Conservation (phyloP, 345 rosid genomes). For the Boechera stricta region DNA sequence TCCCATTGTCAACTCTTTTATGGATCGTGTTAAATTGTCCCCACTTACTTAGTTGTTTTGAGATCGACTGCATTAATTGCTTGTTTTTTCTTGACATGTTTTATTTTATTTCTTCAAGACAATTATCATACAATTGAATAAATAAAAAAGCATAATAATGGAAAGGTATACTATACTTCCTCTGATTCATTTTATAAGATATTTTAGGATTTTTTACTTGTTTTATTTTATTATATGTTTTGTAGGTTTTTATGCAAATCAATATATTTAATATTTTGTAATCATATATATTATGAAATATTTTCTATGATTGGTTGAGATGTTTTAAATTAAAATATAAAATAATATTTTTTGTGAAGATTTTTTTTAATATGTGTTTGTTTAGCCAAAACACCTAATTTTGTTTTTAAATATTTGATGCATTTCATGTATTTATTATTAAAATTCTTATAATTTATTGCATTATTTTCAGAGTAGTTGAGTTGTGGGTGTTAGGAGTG, state of each 20-base stretch:
- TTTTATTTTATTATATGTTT: too few species aligned
- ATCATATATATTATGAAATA: too few species aligned
- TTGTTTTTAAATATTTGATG: slow-evolving; percentile 15
- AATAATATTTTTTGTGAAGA: too few species aligned
- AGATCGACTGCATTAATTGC: slow-evolving; percentile 39
- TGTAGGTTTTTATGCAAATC: too few species aligned
- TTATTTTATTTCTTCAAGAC: background rate
- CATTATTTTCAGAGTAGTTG: slow-evolving; percentile 6
- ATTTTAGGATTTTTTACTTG: too few species aligned
- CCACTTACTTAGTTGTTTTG: slow-evolving; percentile 44
- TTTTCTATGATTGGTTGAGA: too few species aligned
- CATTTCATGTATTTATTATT: background rate
- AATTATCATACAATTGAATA: background rate
- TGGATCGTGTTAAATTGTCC: slow-evolving; percentile 34
- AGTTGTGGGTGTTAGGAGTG: slow-evolving; percentile 1
- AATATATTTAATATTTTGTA: too few species aligned
- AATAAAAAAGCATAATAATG: background rate
- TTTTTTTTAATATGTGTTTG: too few species aligned
- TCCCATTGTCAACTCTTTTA: slow-evolving; percentile 40
- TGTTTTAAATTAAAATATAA: too few species aligned
- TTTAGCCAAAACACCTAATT: background rate
- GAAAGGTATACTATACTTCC: background rate
- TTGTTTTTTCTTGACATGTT: background rate
- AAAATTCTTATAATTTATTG: background rate
- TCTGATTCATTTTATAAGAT: too few species aligned